Conservation (phyloP, 2,329 filamentous ascomycete genomes). For the Blastomyces parvus region DNA sequence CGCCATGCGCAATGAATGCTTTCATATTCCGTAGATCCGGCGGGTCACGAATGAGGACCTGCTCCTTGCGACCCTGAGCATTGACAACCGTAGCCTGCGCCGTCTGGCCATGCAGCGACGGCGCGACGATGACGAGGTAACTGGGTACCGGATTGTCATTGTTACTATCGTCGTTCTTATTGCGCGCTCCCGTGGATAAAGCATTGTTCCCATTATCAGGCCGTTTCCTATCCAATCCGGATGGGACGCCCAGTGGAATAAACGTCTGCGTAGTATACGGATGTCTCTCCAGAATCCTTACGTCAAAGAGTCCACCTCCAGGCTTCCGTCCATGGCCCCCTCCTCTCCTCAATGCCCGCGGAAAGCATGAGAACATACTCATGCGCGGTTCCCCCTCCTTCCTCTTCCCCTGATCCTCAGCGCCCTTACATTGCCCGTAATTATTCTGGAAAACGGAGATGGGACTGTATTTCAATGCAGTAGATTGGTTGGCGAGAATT, state of each 20-base stretch:
- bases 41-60: constrained; percentile 38
- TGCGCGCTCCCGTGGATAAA: constrained; percentile 26
- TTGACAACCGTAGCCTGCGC: constrained; percentile 25
- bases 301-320: constrained; percentile 45
- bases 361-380: constrained; percentile 75
- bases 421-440: constrained; percentile 49
- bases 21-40: constrained; percentile 62
- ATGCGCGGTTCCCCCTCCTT: constrained; percentile 45
- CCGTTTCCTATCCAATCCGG: background rate
- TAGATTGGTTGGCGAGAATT: constrained; percentile 70
- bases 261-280: constrained; percentile 94
- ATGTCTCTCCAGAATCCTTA: constrained; percentile 76
- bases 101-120: constrained; percentile 48
- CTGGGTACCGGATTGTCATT: constrained; percentile 18
- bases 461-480: constrained; percentile 75
- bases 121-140: constrained; percentile 85
- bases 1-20: constrained; percentile 68
- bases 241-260: constrained; percentile 51
- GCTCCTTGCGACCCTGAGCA: constrained; percentile 15
- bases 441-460: constrained; percentile 64
- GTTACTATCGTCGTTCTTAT: constrained; percentile 1
- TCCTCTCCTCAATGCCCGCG: constrained; percentile 3
- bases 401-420: constrained; percentile 18
- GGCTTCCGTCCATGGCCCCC: constrained; percentile 12
- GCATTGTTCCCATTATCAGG: constrained; percentile 15